These are phyloP conservation scores for Pleurozium schreberi DNA, from an alignment of 225 moss, liverwort and hornwort species.

Conservation along the genomic window DNA sequence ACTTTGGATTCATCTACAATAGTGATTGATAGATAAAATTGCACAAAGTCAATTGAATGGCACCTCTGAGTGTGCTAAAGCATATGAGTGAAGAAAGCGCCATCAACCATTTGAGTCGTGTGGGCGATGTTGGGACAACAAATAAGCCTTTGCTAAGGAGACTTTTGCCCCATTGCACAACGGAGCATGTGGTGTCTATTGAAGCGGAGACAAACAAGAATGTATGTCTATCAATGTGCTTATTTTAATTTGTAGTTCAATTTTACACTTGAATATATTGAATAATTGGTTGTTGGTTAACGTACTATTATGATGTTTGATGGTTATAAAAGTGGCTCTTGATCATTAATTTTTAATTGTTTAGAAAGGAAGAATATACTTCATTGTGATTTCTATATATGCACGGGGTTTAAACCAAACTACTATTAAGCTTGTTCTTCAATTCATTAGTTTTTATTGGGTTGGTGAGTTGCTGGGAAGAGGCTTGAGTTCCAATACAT, in stretches of 20 bases:
- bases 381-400: background rate
- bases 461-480: background rate
- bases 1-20: background rate
- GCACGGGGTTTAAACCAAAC: no score
- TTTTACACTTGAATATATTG: background rate
- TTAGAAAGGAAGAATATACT: background rate
- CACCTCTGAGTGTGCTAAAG: background rate
- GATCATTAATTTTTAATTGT: background rate
- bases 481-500: background rate
- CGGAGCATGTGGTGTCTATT: background rate
- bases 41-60: background rate
- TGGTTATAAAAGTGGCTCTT: no score
- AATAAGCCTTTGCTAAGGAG: background rate
- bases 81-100: background rate
- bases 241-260: background rate
- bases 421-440: background rate
- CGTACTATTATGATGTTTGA: no score
- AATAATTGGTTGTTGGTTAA: background rate
- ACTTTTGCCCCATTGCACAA: background rate
- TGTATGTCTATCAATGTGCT: background rate
- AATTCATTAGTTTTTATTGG: no score
- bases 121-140: background rate
- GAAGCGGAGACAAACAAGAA: background rate
- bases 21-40: background rate
- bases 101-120: background rate